Base-by-base conservation (phyloP, 2,329 filamentous ascomycete species). In the Neonectria ditissima region DNA sequence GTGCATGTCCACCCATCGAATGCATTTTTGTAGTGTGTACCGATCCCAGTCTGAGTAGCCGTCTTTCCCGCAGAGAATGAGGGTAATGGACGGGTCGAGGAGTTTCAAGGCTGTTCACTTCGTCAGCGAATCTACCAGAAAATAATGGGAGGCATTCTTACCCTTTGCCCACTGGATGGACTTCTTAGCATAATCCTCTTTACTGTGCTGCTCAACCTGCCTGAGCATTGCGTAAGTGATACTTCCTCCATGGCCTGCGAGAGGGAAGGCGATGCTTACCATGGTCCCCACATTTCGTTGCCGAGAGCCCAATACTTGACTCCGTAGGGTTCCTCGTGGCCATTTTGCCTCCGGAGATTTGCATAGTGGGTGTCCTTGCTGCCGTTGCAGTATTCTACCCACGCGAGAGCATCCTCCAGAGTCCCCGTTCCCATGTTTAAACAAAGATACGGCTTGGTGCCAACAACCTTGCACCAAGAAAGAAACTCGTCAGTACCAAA, bases 401-500 rank as follows among this genome's bases (percentile, higher is more conserved):
- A 95, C 10, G 84, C 91, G 37, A 94, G 82, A 2, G 81, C 84
- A 74, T 74, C 73, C 37, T 73, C 72, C 3, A 76, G 76, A 16
- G 81, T 88, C 7, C 68, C 66, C 2, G 92, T 95, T 50, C 92
- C 92, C 76, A 96, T 90, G 80, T 96, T 95, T 60, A 95, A 81
- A 68, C 87, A 90, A 32, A 95, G 83, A 75, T 93, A 95, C 3
- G 92, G 92, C 80, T 94, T 90, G 0, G 91, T 89, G 18, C 87
- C 87, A 7, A 93, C 86, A 5, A 86, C 81, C 66, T 89, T 84
- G 67, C 92, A 92, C 91, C 91, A 94, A 66, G 89, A 84, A 85
- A 96, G 87, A 78, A 95, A 95, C 80, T 95, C 92, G 76, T 95
- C 91, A 1, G 92, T 95, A 62, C 92, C 92, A 72, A 95, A 94